phyloP scores from a whole-genome alignment of 2,329 filamentous ascomycete species.

The Pseudogymnoascus verrucosus region DNA sequence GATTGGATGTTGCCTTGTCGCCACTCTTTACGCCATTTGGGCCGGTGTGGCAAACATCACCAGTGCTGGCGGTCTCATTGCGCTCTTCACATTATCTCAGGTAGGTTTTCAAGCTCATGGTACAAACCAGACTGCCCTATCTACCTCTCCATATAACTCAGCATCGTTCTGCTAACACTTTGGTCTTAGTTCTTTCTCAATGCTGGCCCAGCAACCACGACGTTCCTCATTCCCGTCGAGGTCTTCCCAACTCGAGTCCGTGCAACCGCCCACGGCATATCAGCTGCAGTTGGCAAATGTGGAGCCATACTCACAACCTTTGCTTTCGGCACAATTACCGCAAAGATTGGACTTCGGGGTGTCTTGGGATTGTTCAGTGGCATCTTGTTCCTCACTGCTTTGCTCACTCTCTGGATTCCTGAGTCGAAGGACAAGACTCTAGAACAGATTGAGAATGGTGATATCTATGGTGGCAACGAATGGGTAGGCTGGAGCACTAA shows the following conservation, averaged over 20 bases:
- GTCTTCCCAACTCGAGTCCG: slow-evolving; percentile 57
- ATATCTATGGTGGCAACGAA: slow-evolving; percentile 1
- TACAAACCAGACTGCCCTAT: neutral
- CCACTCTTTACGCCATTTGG: slow-evolving; percentile 8
- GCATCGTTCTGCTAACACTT: neutral
- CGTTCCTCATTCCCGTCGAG: slow-evolving; percentile 57
- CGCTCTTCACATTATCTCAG: slow-evolving; percentile 26
- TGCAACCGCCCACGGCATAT: slow-evolving; percentile 54
- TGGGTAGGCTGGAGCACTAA: neutral
- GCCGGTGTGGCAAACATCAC: neutral
- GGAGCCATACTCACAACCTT: slow-evolving; percentile 37
- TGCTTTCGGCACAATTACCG: slow-evolving; percentile 22
- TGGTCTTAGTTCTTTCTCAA: slow-evolving; percentile 38
- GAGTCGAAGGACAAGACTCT: slow-evolving; percentile 25
- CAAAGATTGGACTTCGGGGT: slow-evolving; percentile 19
- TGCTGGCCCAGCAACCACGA: slow-evolving; percentile 52
- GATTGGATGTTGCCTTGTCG: neutral
- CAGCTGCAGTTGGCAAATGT: slow-evolving; percentile 51
- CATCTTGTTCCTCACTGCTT: slow-evolving; percentile 20
- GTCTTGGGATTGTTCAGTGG: slow-evolving; percentile 22
- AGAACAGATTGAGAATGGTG: slow-evolving; percentile 20
- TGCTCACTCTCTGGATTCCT: slow-evolving; percentile 22
- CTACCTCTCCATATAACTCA: neutral
- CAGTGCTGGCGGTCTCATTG: slow-evolving; percentile 9
- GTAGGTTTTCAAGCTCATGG: neutral